Evolutionary conservation across 768 basidiomycete species (phyloP), one percentile per base, ranked within the genome.

Genomic region (Russula griseocarnosa): DNA sequence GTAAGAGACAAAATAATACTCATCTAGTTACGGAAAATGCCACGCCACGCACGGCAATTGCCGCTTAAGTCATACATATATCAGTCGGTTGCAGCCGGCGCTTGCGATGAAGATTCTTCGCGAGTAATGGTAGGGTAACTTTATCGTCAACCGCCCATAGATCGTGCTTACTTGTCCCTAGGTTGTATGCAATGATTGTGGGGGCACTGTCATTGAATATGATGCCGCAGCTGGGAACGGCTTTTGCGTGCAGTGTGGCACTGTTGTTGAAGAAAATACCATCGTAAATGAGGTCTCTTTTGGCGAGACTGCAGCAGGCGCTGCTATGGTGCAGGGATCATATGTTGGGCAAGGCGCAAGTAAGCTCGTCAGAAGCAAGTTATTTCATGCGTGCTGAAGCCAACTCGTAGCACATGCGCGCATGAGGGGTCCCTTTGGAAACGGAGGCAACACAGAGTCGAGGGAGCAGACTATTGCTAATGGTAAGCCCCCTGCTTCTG

Each of bases 271-370:
- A 76, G 92, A 97, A 75, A 94, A 93, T 71, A 85, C 88, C 3
- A 94, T 98, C 64, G 92, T 98, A 11, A 90, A 88, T 66, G 97
- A 99, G 73, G 85, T 99, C 60, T 86, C 87, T 1, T 99, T 99
- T 69, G 93, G 94, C n/a, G 97, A 99, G 79, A 90, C 90, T 5
- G 83, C 88, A 13, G 82, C 83, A 32, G 97, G 97, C 28, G 92
- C 94, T 5, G 95, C 96, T 1, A 92, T 98, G 80, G 95, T 97
- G 1, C 90, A 95, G 71, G 97, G 97, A 3, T 87, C 89, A 3
- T 97, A 91, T 70, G 93, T 99, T 14, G 91, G 84, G 0, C 88
- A 92, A 70, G 91, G 92, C 61, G 86, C 94, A 52, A 95, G 95
- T 98, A 71, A 74, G 90, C 83, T 16, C 7, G 20, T 56, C 22